Evolutionary conservation across 139 green algal genomes (phyloP).

Genomic region (Chlorella sp.): DNA sequence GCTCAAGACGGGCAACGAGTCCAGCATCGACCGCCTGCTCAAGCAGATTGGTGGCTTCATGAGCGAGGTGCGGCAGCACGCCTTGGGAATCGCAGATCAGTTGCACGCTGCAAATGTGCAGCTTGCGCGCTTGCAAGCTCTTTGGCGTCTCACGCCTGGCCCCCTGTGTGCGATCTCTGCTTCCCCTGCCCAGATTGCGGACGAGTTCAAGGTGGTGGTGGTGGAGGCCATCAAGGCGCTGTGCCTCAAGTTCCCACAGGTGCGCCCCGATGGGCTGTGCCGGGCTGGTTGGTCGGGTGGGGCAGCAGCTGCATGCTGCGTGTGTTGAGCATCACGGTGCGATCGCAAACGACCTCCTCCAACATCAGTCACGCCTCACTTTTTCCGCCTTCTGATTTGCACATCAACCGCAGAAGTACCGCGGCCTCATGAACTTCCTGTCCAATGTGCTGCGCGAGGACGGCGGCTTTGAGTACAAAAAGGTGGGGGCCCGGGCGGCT

Average conservation of each 20-base stretch:
- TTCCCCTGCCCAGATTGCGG: conserved; percentile 68
- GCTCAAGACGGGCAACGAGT: conserved; percentile 99
- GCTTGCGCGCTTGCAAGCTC: too few relatives aligned
- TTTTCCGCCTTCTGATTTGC: too few relatives aligned
- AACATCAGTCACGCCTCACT: not conserved
- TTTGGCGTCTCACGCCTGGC: too few relatives aligned
- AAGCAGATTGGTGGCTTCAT: conserved; percentile 99
- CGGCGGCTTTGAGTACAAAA: conserved; percentile 99
- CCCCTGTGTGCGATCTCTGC: too few relatives aligned
- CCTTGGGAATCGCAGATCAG: too few relatives aligned
- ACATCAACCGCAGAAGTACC: conserved; percentile 90
- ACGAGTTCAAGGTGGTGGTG: conserved; percentile 99
- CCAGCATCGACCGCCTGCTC: conserved; percentile 95
- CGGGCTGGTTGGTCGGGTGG: not conserved
- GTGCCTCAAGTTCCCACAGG: conserved; percentile 97
- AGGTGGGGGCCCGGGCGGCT: conserved; percentile 26
- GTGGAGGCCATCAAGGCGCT: conserved; percentile 95
- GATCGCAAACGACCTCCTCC: too few relatives aligned
- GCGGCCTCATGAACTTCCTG: conserved; percentile 97
- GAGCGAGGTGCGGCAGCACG: conserved; percentile 62
- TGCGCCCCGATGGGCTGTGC: conserved; percentile 38
- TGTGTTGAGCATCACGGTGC: too few relatives aligned
- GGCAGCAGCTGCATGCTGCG: not conserved
- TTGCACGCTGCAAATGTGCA: too few relatives aligned
- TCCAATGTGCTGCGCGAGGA: conserved; percentile 85